Evolutionary conservation across 352 stramenopile genomes (phyloP), one percentile per base, ranked within the genome.

Genomic region (Phytophthora sansomeana): DNA sequence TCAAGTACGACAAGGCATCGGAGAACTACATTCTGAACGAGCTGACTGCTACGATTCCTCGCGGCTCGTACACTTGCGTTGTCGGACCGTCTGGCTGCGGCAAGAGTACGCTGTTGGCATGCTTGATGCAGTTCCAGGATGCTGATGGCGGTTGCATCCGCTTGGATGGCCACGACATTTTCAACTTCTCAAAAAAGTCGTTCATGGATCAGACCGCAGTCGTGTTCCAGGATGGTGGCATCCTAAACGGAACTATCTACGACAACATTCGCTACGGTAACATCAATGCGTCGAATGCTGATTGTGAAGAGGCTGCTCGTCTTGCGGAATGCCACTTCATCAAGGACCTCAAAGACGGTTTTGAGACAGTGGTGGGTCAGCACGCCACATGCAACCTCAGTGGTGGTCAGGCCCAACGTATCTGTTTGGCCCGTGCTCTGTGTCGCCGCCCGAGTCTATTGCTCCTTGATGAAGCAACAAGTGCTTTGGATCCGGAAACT

Each of bases 211-310:
- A 96, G 66, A 93, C 85, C 19, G 87, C 87, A 0, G 85, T 95
- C 5, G 87, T 95, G 56, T 96, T 96, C 57, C 89, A 96, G 61
- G 89, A 96, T 65, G 87, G 87, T 48, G 87, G 87, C 19, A 95
- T 95, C 29, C 61, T 96, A 16, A 96, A 96, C 72, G 89, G 89
- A 49, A 90, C 85, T 13, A 96, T 96, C 64, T 92, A 85, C 59
- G 89, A 96, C 67, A 96, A 96, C 67, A 91, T 96, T 52, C 85
- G 86, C 39, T 96, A 92, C 67, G 89, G 89, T 28, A 95, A 93
- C 69, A 70, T 75, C 4, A 59, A 43, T 11, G 89, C 85, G 32
- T 90, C 83, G 5, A 87, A 93, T 43, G 84, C 77, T 7, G 89
- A 96, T 41, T 96, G 89, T 50, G 87, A 92, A 56, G 82, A 95